Evolutionary conservation across 306 rosid species (phyloP).

Genomic region (Begonia fuchsioides): DNA sequence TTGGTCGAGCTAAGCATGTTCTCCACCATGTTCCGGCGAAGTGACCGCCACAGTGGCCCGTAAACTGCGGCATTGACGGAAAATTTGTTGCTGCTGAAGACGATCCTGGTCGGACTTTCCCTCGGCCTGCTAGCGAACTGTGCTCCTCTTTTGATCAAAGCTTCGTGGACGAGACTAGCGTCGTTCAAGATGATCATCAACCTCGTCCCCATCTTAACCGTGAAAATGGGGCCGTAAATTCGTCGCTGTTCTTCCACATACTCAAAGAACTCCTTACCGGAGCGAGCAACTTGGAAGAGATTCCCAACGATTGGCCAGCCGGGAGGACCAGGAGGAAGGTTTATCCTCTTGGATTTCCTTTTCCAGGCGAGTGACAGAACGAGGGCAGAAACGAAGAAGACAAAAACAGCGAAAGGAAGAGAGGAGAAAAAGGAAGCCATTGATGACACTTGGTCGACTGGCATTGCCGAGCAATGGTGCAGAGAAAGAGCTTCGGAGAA

Average conservation of each 20-base stretch:
- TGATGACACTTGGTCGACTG: no score
- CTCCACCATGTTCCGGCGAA: constrained; percentile 84
- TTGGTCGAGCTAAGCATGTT: constrained; percentile 76
- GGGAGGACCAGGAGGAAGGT: constrained; percentile 84
- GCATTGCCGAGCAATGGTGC: not conserved
- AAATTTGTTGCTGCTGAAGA: constrained; percentile 74
- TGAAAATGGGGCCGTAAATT: constrained; percentile 57
- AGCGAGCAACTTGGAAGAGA: constrained; percentile 66
- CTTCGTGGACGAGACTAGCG: constrained; percentile 54
- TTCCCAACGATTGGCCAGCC: constrained; percentile 98
- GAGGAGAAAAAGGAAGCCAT: constrained; percentile 20
- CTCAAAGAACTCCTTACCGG: constrained; percentile 57
- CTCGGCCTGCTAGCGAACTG: constrained; percentile 47
- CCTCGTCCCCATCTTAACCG: constrained; percentile 74
- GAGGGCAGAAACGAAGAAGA: constrained; percentile 32
- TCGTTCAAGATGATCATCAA: constrained; percentile 54
- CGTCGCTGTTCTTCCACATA: constrained; percentile 22
- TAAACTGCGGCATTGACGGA: constrained; percentile 70
- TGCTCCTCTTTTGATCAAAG: constrained; percentile 52
- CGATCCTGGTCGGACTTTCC: constrained; percentile 67
- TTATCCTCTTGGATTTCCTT: constrained; percentile 23
- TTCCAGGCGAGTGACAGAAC: constrained; percentile 32
- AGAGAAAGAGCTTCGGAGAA: not conserved
- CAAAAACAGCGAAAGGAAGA: constrained; percentile 32
- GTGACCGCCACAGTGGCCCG: constrained; percentile 71